phyloP scores from a whole-genome alignment of 306 rosid species.

The Coriaria nepalensis region DNA sequence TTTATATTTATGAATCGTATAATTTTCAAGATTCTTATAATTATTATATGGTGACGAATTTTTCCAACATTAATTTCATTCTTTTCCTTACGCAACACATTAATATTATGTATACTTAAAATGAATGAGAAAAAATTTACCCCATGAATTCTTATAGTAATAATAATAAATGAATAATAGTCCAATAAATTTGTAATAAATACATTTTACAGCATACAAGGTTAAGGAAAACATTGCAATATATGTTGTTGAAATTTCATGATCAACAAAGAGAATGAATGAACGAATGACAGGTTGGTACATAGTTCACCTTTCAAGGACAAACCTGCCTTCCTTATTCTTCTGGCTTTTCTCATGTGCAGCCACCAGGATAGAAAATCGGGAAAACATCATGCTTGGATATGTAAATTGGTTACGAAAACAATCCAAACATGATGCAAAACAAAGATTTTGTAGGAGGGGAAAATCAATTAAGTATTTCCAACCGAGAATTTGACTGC shows the following conservation, averaged over 20 bases:
- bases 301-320: conserved; percentile 69
- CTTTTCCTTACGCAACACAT: too few relatives aligned
- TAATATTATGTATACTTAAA: too few relatives aligned
- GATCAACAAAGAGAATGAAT: conserved; percentile 5
- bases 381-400: neutral
- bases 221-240: conserved; percentile 5
- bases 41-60: too few relatives aligned
- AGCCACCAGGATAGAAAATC: conserved; percentile 36
- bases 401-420: neutral
- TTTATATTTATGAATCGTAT: too few relatives aligned
- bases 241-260: neutral
- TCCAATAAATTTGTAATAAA: too few relatives aligned
- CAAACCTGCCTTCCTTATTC: conserved; percentile 85
- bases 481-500: conserved; percentile 96
- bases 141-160: too few relatives aligned
- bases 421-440: neutral
- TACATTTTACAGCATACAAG: neutral
- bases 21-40: too few relatives aligned
- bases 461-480: conserved; percentile 49
- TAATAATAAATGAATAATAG: too few relatives aligned
- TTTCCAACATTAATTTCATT: too few relatives aligned
- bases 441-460: neutral
- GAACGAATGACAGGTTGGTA: neutral
- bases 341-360: conserved; percentile 78
- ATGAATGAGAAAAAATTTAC: too few relatives aligned